Evolutionary conservation across 208 protist species (phyloP).

Genomic region (Phytomonas serpens): DNA sequence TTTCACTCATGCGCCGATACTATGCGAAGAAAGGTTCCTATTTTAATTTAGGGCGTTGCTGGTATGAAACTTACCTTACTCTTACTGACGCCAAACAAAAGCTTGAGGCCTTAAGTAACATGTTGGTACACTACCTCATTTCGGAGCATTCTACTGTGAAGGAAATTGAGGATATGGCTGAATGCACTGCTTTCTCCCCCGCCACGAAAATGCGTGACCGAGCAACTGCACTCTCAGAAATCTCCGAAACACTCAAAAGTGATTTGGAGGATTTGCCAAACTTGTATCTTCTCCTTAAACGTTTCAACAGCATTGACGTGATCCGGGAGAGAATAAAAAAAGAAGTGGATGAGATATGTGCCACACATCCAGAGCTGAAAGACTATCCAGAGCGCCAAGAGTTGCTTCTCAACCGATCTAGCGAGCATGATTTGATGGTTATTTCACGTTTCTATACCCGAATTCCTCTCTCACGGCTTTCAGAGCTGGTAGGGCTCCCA

Average conservation of each 20-base stretch:
- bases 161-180: constrained; percentile 69
- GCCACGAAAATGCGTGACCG: constrained; percentile 52
- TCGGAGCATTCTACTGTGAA: constrained; percentile 70
- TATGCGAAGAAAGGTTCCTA: constrained; percentile 75
- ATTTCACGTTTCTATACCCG: constrained; percentile 93
- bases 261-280: constrained; percentile 67
- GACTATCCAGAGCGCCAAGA: constrained; percentile 39
- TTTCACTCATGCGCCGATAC: constrained; percentile 86
- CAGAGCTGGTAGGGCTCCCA: constrained; percentile 85
- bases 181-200: constrained; percentile 69
- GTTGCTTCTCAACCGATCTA: constrained; percentile 88
- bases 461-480: constrained; percentile 84
- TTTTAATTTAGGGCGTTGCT: constrained; percentile 92
- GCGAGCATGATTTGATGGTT: constrained; percentile 95
- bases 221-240: constrained; percentile 30
- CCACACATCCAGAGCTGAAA: constrained; percentile 63
- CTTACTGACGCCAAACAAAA: constrained; percentile 60
- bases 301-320: constrained; percentile 82
- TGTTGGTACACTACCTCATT: constrained; percentile 78
- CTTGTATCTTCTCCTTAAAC: constrained; percentile 60
- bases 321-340: constrained; percentile 65
- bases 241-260: constrained; percentile 46
- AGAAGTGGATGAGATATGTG: constrained; percentile 46
- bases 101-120: constrained; percentile 63
- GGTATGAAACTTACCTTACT: constrained; percentile 91